A percentile compares a stretch with the other conserved stretches of the same genome.
Evolutionary conservation across 257 asterid genomes (phyloP).

Genomic region (Asclepias syriaca): DNA sequence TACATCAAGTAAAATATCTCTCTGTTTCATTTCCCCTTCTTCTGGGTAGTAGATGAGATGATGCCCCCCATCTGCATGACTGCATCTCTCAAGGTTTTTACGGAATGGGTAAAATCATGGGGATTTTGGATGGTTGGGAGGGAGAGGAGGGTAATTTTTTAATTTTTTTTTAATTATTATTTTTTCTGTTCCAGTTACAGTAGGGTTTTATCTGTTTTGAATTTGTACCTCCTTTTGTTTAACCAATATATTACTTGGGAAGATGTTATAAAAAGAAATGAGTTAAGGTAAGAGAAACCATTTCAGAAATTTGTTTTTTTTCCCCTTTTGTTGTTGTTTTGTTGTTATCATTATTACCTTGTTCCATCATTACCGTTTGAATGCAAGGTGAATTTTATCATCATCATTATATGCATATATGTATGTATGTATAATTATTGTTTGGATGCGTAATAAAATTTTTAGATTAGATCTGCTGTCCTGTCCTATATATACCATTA

Average conservation of each 20-base stretch:
- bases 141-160: not conserved
- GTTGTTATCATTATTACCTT: not conserved
- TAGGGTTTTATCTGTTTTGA: slow-evolving; percentile 11
- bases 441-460: too few relatives aligned
- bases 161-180: too few relatives aligned
- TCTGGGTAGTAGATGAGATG: not conserved
- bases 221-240: slow-evolving; percentile 15
- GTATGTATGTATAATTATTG: too few relatives aligned
- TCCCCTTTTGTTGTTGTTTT: not conserved
- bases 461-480: too few relatives aligned
- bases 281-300: not conserved
- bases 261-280: slow-evolving; percentile 16
- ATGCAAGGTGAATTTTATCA: too few relatives aligned
- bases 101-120: slow-evolving; percentile 23
- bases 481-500: too few relatives aligned
- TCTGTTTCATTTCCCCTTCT: not conserved
- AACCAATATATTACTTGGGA: slow-evolving; percentile 5
- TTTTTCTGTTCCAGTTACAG: slow-evolving; percentile 26
- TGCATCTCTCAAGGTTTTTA: not conserved
- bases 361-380: too few relatives aligned
- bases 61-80: not conserved
- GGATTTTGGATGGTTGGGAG: too few relatives aligned
- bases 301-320: not conserved
- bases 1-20: not conserved
- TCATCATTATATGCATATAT: too few relatives aligned